Base-by-base conservation (phyloP, 2,329 filamentous ascomycete genomes). In the Fusarium agapanthi region DNA sequence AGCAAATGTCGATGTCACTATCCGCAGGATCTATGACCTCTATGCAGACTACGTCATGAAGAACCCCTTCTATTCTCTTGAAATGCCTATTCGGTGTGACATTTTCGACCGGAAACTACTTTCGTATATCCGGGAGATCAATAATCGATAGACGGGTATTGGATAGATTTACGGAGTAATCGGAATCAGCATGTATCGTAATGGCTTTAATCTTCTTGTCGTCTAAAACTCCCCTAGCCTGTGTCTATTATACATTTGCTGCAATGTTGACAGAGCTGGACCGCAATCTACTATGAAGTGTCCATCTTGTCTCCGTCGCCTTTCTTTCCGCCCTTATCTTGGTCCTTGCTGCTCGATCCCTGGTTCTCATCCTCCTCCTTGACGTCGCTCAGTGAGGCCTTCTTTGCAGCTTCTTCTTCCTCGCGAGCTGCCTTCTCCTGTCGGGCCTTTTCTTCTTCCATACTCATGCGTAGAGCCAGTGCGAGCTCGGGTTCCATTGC, bases 41-140 rank as follows among this genome's bases (percentile, higher is more conserved):
- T 99, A 98, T 84, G 89, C 94, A 56, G 96, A 99, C 83, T 98
- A 94, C 81, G 96, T 99, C 76, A 98, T 98, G 94, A 99, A 98
- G 87, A 99, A 99, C 82, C 96, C 96, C 2, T 99, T 99, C 80
- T 98, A 98, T 84, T 95, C 96, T 79, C 87, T 97, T 64, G 96
- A 99, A 85, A 99, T 98, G 95, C 96, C 96, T 12, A 90, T 99
- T 60, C 88, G 96, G 69, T 97, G 96, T 83, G 96, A 98, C 80
- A 93, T 94, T 76, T 99, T 98, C 84, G 96, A 99, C 81, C 88
- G 95, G 76, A 94, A 94, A 82, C 82, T 98, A 73, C 88, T 89
- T 74, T 93, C 91, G 41, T 97, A 95, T 83, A 90, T 97, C 77
- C 90, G 94, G 79, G 89, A 90, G 79, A 87, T 91, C 76, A 92